phyloP scores from a whole-genome alignment of 2,329 filamentous ascomycete genomes.

The Xylaria polymorpha region DNA sequence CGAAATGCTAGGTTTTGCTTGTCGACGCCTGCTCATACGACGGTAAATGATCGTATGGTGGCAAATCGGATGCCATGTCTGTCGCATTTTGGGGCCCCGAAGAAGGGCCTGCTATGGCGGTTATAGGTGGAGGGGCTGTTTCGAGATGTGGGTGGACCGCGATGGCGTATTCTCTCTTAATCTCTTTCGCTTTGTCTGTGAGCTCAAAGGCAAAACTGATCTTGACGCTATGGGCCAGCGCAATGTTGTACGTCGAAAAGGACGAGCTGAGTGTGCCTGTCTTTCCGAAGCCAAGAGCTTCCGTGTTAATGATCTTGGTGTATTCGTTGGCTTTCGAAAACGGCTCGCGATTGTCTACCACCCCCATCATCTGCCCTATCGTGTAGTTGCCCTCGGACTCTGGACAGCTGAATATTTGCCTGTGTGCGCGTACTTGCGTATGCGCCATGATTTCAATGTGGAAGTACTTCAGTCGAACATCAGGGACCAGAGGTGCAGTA shows the following conservation, averaged over 20 bases:
- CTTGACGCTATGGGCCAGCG: conserved; percentile 8
- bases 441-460: conserved; percentile 19
- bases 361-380: conserved; percentile 1
- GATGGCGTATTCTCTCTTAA: conserved; percentile 17
- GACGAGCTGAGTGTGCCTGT: conserved; percentile 9
- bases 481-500: conserved; percentile 32
- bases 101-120: conserved; percentile 11
- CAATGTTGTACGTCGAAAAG: conserved; percentile 36
- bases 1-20: conserved; percentile 2
- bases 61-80: conserved; percentile 6
- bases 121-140: neutral
- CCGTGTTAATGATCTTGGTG: conserved; percentile 32
- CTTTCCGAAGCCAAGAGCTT: conserved; percentile 3
- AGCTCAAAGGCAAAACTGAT: conserved; percentile 29
- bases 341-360: conserved; percentile 13
- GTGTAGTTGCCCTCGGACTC: conserved; percentile 14
- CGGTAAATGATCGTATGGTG: conserved; percentile 31
- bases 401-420: conserved; percentile 8
- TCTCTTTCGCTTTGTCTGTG: conserved; percentile 11
- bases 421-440: conserved; percentile 21
- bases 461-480: conserved; percentile 27
- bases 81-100: neutral
- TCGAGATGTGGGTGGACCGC: conserved; percentile 29
- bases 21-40: conserved; percentile 21
- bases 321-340: conserved; percentile 30